phyloP scores from a whole-genome alignment of 371 early-diverging fungal species.

The Funneliformis caledonium region DNA sequence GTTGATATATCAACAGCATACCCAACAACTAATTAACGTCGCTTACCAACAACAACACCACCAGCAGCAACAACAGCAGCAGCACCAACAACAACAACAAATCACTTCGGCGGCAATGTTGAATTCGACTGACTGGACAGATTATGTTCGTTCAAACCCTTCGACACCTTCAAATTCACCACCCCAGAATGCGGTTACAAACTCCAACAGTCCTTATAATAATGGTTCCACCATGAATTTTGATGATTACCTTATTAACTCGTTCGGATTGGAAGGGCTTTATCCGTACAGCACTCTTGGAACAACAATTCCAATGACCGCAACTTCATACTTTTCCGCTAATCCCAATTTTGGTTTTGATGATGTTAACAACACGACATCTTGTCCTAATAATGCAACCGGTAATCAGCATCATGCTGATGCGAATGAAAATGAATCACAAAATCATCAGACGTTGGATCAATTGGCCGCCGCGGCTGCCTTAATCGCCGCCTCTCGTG shows the following conservation, averaged over 20 bases:
- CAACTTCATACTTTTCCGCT: conserved; percentile 38
- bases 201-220: conserved; percentile 2
- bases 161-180: conserved; percentile 18
- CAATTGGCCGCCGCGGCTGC: conserved; percentile 33
- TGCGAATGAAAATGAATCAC: background rate
- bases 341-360: conserved; percentile 36
- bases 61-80: conserved; percentile 26
- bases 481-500: background rate
- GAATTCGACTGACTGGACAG: background rate
- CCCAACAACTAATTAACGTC: conserved; percentile 8
- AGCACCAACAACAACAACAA: conserved; percentile 14
- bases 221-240: conserved; percentile 27
- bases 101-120: background rate
- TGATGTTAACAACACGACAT: conserved; percentile 38
- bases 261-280: conserved; percentile 34
- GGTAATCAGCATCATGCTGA: background rate
- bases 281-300: conserved; percentile 15
- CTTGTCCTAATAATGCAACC: background rate
- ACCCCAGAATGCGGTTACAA: background rate
- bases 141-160: conserved; percentile 31
- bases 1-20: background rate
- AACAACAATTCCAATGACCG: conserved; percentile 40
- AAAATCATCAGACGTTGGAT: background rate
- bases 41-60: conserved; percentile 5
- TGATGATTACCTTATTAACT: conserved; percentile 38